A percentile compares a stretch with the other conserved stretches of the same genome.
phyloP scores from a whole-genome alignment of 768 basidiomycete species.

The Sarcomyxa edulis region DNA sequence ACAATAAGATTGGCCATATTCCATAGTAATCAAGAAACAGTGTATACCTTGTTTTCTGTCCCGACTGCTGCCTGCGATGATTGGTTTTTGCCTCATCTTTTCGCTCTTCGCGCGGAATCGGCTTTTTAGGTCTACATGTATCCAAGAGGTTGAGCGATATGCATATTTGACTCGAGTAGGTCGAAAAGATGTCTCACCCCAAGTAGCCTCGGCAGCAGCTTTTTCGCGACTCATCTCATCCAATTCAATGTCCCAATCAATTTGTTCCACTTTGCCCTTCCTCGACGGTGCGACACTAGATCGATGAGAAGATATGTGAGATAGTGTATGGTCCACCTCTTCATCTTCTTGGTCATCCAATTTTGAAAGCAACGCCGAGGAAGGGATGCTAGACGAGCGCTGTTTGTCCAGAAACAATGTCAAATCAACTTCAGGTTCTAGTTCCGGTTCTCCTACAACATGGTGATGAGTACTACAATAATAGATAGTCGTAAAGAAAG shows the following conservation, averaged over 20 bases:
- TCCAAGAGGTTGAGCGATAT: not conserved
- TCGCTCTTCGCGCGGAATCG: conserved; percentile 54
- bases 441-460: conserved; percentile 51
- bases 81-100: conserved; percentile 35
- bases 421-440: conserved; percentile 72
- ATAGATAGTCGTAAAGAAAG: conserved; percentile 9
- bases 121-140: conserved; percentile 47
- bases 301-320: conserved; percentile 39
- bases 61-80: conserved; percentile 17
- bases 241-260: conserved; percentile 65
- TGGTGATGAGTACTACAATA: not conserved
- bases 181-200: conserved; percentile 42
- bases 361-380: conserved; percentile 14
- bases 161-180: not conserved
- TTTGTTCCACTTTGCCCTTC: conserved; percentile 60
- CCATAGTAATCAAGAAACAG: not conserved
- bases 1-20: conserved; percentile 5
- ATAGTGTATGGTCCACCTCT: conserved; percentile 55
- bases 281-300: conserved; percentile 21
- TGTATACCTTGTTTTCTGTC: conserved; percentile 32
- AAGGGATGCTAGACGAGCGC: conserved; percentile 34
- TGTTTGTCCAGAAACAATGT: conserved; percentile 64
- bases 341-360: conserved; percentile 39
- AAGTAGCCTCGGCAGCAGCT: conserved; percentile 64
- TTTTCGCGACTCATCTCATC: conserved; percentile 69